phyloP scores from a whole-genome alignment of 257 asterid species.

The Solanum arcanum region DNA sequence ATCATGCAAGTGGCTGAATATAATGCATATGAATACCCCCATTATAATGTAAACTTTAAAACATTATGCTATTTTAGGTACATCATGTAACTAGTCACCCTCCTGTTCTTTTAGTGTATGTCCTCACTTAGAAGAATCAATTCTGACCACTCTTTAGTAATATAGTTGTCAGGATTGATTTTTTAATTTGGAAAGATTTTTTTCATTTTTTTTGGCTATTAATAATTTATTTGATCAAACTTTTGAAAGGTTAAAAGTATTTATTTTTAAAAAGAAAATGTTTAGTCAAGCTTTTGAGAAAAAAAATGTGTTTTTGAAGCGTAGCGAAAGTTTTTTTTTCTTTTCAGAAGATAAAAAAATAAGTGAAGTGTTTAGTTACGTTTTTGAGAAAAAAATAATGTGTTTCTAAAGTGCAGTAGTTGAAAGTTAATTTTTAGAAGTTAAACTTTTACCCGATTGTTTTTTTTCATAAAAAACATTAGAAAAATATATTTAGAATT shows the following conservation, averaged over 20 bases:
- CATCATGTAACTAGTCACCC: background rate
- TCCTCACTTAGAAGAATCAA: background rate
- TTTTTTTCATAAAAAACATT: too few relatives aligned
- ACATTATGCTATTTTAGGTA: background rate
- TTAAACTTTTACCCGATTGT: background rate
- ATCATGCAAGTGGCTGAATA: conserved; percentile 2
- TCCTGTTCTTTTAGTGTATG: background rate
- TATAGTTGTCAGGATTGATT: background rate
- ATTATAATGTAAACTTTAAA: background rate
- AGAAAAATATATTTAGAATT: too few relatives aligned
- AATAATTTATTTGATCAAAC: background rate
- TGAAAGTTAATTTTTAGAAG: background rate
- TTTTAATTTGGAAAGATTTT: background rate
- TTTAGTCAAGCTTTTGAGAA: background rate
- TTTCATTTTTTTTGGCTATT: background rate
- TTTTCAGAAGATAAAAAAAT: too few relatives aligned
- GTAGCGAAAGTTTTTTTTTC: background rate
- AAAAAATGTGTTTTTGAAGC: background rate
- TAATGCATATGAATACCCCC: background rate
- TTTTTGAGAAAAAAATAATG: background rate
- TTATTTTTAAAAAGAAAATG: background rate
- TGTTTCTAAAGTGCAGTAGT: background rate
- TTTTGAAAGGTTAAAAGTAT: background rate
- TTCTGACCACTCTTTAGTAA: background rate
- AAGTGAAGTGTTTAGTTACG: background rate